Evolutionary conservation across 148 eudicot species (phyloP), one percentile per base, ranked within the genome.

Genomic region (Dysphania ambrosioides): DNA sequence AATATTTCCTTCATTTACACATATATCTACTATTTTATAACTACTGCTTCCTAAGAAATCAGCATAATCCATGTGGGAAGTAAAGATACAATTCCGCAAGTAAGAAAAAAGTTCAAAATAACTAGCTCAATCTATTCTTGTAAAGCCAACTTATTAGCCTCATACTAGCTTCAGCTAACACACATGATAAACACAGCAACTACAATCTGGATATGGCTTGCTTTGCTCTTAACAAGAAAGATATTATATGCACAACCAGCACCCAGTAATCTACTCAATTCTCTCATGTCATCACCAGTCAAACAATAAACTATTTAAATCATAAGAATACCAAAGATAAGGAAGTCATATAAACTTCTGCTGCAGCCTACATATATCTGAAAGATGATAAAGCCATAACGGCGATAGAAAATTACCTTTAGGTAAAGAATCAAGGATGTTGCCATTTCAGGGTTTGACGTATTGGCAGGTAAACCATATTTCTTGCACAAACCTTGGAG

Each of bases 381-480:
- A 64, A 11, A 47, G 31, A 36, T 30, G 66, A 56, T 59, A 56
- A 29, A 36, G 24, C 42, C 66, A 71, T 75, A n/a, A n/a, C n/a
- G n/a, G n/a, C n/a, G n/a, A n/a, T 62, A 38, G 72, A 31, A 71
- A 26, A 71, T 47, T 81, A 82, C 90, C 90, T 84, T 80, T 18
- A 82, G 75, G 79, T 78, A 84, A 40, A 82, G 81, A 51, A 65
- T 79, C 77, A 84, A 75, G 30, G 87, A 83, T 56, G 83, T 75
- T 27, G 68, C 87, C 82, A 87, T 82, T 82, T 81, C 83, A 65
- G 83, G 70, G 77, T 80, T 87, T 71, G 87, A 76, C 78, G 71
- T 87, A 56, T 82, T 80, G 68, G 90, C 86, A 59, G 86, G 83
- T 68, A 84, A 79, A 32, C 87, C 89, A 84, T 82, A 82, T 77